Percentiles rank a stretch among this genome's conserved stretches.
Conservation (phyloP, 2,329 filamentous ascomycete genomes). For the Orbilia javanica region DNA sequence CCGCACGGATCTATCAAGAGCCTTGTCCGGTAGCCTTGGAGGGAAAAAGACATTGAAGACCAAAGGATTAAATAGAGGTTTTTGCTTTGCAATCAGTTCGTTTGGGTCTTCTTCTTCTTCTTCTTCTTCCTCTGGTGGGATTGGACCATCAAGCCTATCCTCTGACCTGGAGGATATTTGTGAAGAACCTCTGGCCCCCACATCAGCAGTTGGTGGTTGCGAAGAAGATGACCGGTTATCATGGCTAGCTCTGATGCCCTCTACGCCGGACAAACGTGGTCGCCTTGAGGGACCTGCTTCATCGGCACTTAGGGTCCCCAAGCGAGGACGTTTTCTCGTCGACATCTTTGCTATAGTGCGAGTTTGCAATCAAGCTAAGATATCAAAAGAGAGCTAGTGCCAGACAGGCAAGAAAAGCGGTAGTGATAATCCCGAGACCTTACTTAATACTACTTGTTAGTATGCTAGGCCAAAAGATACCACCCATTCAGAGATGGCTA, state of each 20-base stretch:
- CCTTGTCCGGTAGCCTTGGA: constrained; percentile 67
- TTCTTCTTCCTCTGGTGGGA: not conserved
- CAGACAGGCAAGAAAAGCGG: too few species aligned
- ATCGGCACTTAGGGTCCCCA: not conserved
- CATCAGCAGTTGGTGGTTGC: too few species aligned
- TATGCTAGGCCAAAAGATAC: too few species aligned
- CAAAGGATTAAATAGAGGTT: constrained; percentile 58
- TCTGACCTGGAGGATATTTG: not conserved
- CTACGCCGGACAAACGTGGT: not conserved
- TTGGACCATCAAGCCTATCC: too few species aligned
- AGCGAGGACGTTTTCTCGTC: constrained; percentile 21
- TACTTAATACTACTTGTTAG: too few species aligned
- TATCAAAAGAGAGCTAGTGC: too few species aligned
- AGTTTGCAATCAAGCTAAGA: too few species aligned
- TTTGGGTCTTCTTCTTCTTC: not conserved
- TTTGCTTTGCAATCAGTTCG: not conserved
- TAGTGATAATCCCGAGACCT: too few species aligned
- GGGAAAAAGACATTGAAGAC: constrained; percentile 69
- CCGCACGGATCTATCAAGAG: constrained; percentile 61
- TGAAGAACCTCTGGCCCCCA: not conserved
- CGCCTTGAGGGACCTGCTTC: constrained; percentile 24
- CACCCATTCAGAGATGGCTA: too few species aligned
- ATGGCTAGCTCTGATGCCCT: not conserved
- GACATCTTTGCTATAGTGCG: not conserved
- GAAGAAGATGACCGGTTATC: not conserved